Evolutionary conservation across 2,329 filamentous ascomycete genomes (phyloP), one percentile per base, ranked within the genome.

Genomic region (Aureobasidium namibiae): DNA sequence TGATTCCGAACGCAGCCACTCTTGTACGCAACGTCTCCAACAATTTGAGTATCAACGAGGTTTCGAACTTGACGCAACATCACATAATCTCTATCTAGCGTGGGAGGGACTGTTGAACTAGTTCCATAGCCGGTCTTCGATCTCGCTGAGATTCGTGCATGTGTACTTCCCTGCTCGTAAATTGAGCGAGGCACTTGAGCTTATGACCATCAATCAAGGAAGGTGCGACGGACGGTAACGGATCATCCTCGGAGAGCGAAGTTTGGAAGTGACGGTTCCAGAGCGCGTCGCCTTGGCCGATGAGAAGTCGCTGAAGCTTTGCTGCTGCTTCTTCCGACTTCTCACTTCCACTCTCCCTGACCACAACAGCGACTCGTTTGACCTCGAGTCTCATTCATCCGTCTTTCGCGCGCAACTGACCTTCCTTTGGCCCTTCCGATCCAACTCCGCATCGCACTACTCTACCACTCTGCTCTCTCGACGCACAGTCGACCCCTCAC

Each of bases 401-500:
- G n/a, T 23, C 13, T 33, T 23, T 54, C 8, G n/a, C 50, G 23
- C 36, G 11, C n/a, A 33, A 16, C 24, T 33, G 50, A 41, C 36
- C 36, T 31, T 54, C 34, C 11, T 38, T 42, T 42, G 24, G 13
- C 9, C 11, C 16, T n/a, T n/a, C 13, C 31, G 3, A 11, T 16
- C 8, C 14, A 11, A n/a, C 18, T 16, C 18, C 26, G 3, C 26
- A 2, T 21, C 26, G n/a, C 39, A 54, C 9, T 18, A 29, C n/a
- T n/a, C n/a, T n/a, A n/a, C 50, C 11, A 23, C n/a, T 16, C 33
- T 14, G n/a, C 4, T 34, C 29, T n/a, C 39, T 10, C 29, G 39
- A 34, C 52, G 52, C 52, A n/a, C 39, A 56, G 52, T 36, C 52
- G 50, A 54, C 50, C 50, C 50, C 50, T 54, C 50, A 42, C n/a